Evolutionary conservation across 2,329 filamentous ascomycete genomes (phyloP), one percentile per base, ranked within the genome.

Genomic region (Pseudocercospora fijiensis): DNA sequence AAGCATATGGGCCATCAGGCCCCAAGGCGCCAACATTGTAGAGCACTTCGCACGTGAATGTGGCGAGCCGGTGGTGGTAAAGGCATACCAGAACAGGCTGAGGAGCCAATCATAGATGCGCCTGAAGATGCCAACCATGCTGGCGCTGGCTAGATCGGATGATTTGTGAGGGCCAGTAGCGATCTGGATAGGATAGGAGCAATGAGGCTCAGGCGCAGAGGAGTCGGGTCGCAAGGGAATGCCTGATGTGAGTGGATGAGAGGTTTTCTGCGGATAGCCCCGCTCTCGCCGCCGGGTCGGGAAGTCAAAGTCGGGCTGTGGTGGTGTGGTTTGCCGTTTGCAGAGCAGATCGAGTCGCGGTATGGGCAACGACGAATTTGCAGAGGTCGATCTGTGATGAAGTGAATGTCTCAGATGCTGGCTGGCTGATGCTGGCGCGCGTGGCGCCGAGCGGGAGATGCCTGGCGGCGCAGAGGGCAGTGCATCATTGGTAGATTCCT

Each of bases 71-170:
- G 18, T 26, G 26, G 26, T n/a, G 22, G 51, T 28, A 16, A 28
- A 24, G 58, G 81, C 86, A 78, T 83, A 98, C 94, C 95, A 99
- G 81, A 99, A 98, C 75, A 95, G 90, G 83, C 94, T 89, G 82
- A 99, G 83, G 78, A 98, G 84, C 94, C 94, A 98, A 86, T 98
- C 95, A 84, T 98, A 98, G 79, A 99, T 89, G 81, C 88, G 90
- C 76, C 90, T 90, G 80, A 99, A 96, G 78, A 99, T 82, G 73
- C 91, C 90, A 74, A 92, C 90, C 93, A 98, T 98, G 56, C 64
- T 67, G 72, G 58, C 63, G 61, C 61, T 61, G 43, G 49, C 45
- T 53, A 52, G 58, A 62, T 61, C 47, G 57, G 60, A 57, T 57
- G 28, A 27, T 37, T 62, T 55, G 47, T 57, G 60, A 64, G 24